A percentile compares a stretch with the other conserved stretches of the same genome.
phyloP scores from a whole-genome alignment of 495 filamentous ascomycete species.

The Aspergillus panamensis region DNA sequence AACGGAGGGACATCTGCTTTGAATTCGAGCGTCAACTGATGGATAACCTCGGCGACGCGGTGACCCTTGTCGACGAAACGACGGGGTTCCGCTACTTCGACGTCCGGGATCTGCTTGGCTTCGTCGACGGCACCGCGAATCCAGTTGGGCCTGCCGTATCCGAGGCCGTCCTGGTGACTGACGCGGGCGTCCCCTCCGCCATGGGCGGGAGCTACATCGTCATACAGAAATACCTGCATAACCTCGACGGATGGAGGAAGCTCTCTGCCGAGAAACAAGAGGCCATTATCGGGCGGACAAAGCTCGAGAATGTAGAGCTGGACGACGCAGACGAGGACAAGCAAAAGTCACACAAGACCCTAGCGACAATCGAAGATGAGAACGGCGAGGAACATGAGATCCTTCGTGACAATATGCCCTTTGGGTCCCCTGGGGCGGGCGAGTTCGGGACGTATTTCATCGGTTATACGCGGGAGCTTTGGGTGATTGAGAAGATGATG shows the following conservation, averaged over 20 bases:
- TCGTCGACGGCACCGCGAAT: slow-evolving; percentile 59
- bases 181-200: slow-evolving; percentile 22
- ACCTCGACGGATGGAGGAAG: slow-evolving; percentile 43
- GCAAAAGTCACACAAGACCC: slow-evolving; percentile 52
- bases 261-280: slow-evolving; percentile 52
- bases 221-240: slow-evolving; percentile 57
- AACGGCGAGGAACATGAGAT: slow-evolving; percentile 50
- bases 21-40: slow-evolving; percentile 55
- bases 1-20: slow-evolving; percentile 55
- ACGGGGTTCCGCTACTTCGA: slow-evolving; percentile 59
- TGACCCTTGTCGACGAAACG: slow-evolving; percentile 49
- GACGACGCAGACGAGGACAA: slow-evolving; percentile 46
- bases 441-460: slow-evolving; percentile 61
- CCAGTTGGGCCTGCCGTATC: slow-evolving; percentile 49
- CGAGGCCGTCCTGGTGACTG: slow-evolving; percentile 41
- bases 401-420: slow-evolving; percentile 59
- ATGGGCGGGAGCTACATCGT: slow-evolving; percentile 54
- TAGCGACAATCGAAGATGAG: slow-evolving; percentile 53
- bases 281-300: slow-evolving; percentile 53
- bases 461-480: slow-evolving; percentile 51
- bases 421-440: slow-evolving; percentile 49
- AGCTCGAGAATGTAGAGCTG: slow-evolving; percentile 54
- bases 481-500: slow-evolving; percentile 58
- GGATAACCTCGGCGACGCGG: slow-evolving; percentile 45
- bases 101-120: slow-evolving; percentile 55